phyloP scores from a whole-genome alignment of 345 rosid genomes.

The Cardamine resedifolia region DNA sequence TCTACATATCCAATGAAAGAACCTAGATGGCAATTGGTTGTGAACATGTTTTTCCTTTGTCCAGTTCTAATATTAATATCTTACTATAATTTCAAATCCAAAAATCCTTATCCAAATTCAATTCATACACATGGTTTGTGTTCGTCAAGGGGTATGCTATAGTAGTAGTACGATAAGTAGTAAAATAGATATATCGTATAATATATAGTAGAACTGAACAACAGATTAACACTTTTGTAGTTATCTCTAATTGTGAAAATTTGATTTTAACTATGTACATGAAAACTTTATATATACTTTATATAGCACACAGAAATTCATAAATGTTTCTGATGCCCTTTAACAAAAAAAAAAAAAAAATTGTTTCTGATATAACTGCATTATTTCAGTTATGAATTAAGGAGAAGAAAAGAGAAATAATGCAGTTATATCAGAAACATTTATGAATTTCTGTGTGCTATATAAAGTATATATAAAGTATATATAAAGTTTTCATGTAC shows the following conservation, averaged over 20 bases:
- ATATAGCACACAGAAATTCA: not conserved
- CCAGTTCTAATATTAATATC: conserved; percentile 33
- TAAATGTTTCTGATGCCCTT: no score
- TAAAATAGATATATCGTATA: not conserved
- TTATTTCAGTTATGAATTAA: no score
- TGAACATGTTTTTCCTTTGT: conserved; percentile 49
- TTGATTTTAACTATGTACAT: not conserved
- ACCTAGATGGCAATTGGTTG: conserved; percentile 40
- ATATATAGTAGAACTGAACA: not conserved
- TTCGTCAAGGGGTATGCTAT: not conserved
- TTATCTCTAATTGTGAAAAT: not conserved
- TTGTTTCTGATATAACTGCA: no score
- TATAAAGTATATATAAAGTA: no score
- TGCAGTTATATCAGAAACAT: no score
- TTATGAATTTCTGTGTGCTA: no score
- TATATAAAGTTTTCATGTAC: no score
- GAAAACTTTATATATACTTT: no score
- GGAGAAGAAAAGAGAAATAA: no score
- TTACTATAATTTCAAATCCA: conserved; percentile 18
- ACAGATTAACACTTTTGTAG: not conserved
- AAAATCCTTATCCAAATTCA: not conserved
- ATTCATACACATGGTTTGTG: conserved; percentile 28
- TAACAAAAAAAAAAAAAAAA: no score
- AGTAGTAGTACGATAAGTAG: not conserved
- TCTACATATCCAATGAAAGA: conserved; percentile 38